Evolutionary conservation across 148 eudicot genomes (phyloP), one percentile per base, ranked within the genome.

Genomic region (Euryodendron excelsum): DNA sequence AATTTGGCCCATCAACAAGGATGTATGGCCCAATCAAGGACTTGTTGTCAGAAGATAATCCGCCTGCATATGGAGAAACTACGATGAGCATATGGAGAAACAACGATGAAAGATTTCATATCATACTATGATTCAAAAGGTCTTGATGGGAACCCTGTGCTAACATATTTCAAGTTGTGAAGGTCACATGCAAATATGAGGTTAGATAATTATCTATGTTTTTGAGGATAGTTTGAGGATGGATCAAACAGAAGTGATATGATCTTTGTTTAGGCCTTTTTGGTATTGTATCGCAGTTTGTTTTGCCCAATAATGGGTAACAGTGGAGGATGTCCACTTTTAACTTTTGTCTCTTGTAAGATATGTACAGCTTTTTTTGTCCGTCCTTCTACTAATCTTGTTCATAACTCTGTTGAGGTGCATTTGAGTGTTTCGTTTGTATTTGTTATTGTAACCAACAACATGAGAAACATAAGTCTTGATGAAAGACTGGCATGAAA

Each of bases 31-130:
- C 80, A 4, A 69, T 78, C 44, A 78, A 69, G 56, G 80, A 78
- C 34, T 56, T 77, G 64, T 25, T 77, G n/a, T 77, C 80, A 17
- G 80, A 67, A 33, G 74, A 37, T 21, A 77, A 77, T 67, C 80
- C 66, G 4, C 64, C 80, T 0, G 0, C 55, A 3, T 77, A 66
- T 20, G 28, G 53, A n/a, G 80, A 78, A 58, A 69, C 75, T 0
- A 69, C 74, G 0, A 17, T 68, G 39, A 58, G 0, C 55, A 3
- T 77, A 66, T 20, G 28, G 53, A n/a, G 80, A 78, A 58, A 69
- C 75, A 1, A 69, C 74, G 0, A 17, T 68, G 39, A 58, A 69
- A 28, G 80, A 78, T 23, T 69, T 53, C 68, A 5, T 58, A 10
- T 8, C n/a, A 15, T n/a, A 69, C 67, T 78, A 48, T 3, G n/a